Evolutionary conservation across 2,329 filamentous ascomycete genomes (phyloP), one percentile per base, ranked within the genome.

Genomic region (Aspergillus japonicus): DNA sequence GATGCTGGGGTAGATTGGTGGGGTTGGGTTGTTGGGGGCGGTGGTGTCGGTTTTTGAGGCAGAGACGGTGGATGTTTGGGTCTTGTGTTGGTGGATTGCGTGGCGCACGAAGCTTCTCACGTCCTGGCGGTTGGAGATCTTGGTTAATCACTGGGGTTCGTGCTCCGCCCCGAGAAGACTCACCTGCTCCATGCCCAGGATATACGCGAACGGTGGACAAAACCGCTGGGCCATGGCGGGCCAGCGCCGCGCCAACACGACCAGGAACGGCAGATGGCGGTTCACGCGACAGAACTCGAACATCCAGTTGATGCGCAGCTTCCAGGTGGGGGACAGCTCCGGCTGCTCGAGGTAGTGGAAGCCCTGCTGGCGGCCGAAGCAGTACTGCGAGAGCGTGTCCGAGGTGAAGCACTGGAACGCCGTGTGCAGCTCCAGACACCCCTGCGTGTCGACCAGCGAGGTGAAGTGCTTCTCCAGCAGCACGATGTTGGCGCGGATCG

Each of bases 401-500:
- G 39, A 12, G 39, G 39, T 44, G 39, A 44, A 44, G 16, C 39
- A 61, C 44, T 57, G 48, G 26, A 57, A 55, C n/a, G 57, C 57
- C 50, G 54, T 51, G 23, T 61, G 57, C 44, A 61, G 14, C 14
- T 29, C 33, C 35, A 42, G 48, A 16, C 48, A 49, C 3, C 31
- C 33, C 39, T 14, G 29, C 21, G 53, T 47, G 5, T 35, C 53
- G 4, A 51, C 35, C 39, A 44, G 5, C 16, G n/a, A 14, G n/a
- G 11, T 51, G 48, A 21, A 53, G 39, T 24, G 48, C n/a, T 7
- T 1, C 6, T 50, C 29, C 8, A 54, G 14, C 2, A 54, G 49
- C 16, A 33, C 12, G 8, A 54, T 50, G 2, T 50, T 39, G 2
- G 48, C 4, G 8, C 5, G 2, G 11, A 56, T 56, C 2, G 29